These are phyloP conservation scores for Candida glucosophila DNA, from an alignment of 1,139 yeast genomes.

Conservation along the genomic window DNA sequence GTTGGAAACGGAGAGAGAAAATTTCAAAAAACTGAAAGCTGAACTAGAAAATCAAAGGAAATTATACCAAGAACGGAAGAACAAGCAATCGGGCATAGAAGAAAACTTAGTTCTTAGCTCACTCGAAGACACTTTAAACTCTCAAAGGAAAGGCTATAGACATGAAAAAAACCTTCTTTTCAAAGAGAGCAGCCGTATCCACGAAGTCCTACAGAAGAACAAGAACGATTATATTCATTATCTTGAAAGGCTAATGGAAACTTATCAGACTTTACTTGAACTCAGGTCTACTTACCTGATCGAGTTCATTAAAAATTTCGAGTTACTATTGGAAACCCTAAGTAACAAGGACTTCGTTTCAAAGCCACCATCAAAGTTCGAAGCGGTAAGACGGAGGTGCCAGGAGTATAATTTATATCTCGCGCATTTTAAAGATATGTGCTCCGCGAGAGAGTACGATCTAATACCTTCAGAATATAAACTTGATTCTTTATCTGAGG, in stretches of 20 bases:
- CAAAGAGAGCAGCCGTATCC: conserved; percentile 3
- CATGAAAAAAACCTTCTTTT: conserved; percentile 1
- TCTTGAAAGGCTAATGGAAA: conserved; percentile 4
- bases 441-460: background rate
- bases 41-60: background rate
- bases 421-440: conserved; percentile 1
- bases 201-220: conserved; percentile 3
- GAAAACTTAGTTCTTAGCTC: background rate
- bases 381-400: conserved; percentile 1
- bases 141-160: conserved; percentile 1
- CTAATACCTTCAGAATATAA: conserved; percentile 2
- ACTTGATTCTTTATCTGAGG: conserved; percentile 2
- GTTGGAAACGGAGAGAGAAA: background rate
- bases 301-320: conserved; percentile 4
- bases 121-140: conserved; percentile 1
- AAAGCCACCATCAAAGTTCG: background rate
- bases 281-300: conserved; percentile 1
- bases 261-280: conserved; percentile 3
- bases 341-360: background rate
- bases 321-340: conserved; percentile 3
- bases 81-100: background rate
- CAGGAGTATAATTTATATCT: conserved; percentile 2
- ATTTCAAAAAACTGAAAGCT: background rate
- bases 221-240: conserved; percentile 5
- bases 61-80: background rate